A percentile compares a stretch with the other conserved stretches of the same genome.
Conservation (phyloP, 2,329 filamentous ascomycete genomes). For the Fragosphaeria purpurea region DNA sequence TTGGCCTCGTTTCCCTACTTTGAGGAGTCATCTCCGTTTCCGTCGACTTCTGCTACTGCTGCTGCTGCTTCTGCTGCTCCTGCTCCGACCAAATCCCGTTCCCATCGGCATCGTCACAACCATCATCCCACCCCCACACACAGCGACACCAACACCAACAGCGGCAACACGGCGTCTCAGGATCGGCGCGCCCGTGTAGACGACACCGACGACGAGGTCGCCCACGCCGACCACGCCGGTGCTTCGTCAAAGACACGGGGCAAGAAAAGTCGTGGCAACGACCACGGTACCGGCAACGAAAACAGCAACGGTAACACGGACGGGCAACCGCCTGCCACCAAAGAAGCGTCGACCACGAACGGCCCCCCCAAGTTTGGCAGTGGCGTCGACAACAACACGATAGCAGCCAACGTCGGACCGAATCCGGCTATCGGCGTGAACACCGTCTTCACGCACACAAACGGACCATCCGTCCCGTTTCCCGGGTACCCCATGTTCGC, state of each 20-base stretch:
- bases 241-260: too few relatives aligned
- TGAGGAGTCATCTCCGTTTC: too few relatives aligned
- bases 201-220: constrained; percentile 4
- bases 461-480: too few relatives aligned
- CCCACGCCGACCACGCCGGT: background rate
- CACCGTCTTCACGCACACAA: constrained; percentile 10
- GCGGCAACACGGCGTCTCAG: background rate
- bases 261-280: background rate
- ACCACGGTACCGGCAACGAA: background rate
- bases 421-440: constrained; percentile 11
- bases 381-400: background rate
- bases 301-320: background rate
- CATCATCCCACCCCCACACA: background rate
- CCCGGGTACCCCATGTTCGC: too few relatives aligned
- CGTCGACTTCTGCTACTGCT: too few relatives aligned
- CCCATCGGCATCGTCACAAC: background rate
- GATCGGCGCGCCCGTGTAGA: constrained; percentile 10
- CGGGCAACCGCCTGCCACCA: too few relatives aligned
- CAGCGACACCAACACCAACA: background rate
- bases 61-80: background rate
- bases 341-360: too few relatives aligned
- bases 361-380: too few relatives aligned
- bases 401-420: too few relatives aligned
- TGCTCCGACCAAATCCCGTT: background rate
- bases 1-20: too few relatives aligned